Evolutionary conservation across 306 rosid genomes (phyloP), one percentile per base, ranked within the genome.

Genomic region (Ochetophila trinervis): DNA sequence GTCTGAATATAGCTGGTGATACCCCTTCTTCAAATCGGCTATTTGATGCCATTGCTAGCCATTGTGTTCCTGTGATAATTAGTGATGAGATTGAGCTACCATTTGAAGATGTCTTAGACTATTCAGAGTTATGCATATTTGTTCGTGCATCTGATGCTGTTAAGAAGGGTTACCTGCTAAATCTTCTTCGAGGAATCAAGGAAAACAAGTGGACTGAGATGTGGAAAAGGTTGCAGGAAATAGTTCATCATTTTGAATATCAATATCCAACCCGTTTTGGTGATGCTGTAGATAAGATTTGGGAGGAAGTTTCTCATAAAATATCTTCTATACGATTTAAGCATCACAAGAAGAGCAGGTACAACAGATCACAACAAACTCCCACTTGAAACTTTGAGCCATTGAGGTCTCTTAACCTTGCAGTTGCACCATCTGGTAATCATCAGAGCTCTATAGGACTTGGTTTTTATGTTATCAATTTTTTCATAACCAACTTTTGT

Each of bases 1-100:
- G 97, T 83, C 83, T 91, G 5, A 87, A 88, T 73, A 84, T 84
- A 57, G 97, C 97, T 21, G 97, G 97, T 24, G 97, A 91, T 64
- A 91, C 96, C 40, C 97, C 97, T 47, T 91, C 97, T 48, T 88
- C 97, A 45, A 91, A 91, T 73, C 84, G 94, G 35, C 89, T 91
- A 30, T 91, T 91, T 0, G 99, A 93, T 73, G 88, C 99, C 61
- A 87, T 90, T 61, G 90, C 89, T 22, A 87, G 96, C 81, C 91
- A 87, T 63, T 89, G 97, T 69, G 87, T 91, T 69, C 98, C 98
- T 17, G 98, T 91, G 60, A 84, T 89, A 36, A 82, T 91, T 11
- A 91, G 96, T 9, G 96, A 92, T 35, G 75, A 92, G 60, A 89
- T 92, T 63, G 98, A 89, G 78, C 85, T 92, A 58, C 98, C 96